These are phyloP conservation scores for Mimosa bimucronata DNA, from an alignment of 306 rosid species.

Conservation along the genomic window DNA sequence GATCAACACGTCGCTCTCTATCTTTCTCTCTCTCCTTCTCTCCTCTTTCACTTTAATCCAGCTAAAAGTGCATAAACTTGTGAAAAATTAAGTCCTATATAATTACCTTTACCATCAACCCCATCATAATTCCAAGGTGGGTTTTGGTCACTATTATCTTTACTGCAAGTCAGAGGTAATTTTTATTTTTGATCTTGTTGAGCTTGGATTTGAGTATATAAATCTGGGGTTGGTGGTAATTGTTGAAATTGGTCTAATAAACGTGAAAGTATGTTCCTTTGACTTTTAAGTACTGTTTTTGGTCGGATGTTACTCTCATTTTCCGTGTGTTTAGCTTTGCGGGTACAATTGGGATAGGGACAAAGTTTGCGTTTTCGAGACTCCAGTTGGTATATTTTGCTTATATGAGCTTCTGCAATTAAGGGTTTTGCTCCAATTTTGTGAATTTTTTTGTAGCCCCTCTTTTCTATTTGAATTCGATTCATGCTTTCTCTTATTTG, in stretches of 20 bases:
- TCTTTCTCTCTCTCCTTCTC: not conserved
- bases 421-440: constrained; percentile 24
- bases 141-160: constrained; percentile 39
- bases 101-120: constrained; percentile 35
- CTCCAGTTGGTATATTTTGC: constrained; percentile 16
- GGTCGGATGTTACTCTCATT: constrained; percentile 20
- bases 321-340: constrained; percentile 33
- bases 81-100: not conserved
- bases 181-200: constrained; percentile 8
- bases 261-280: constrained; percentile 32
- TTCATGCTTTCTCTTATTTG: constrained; percentile 1
- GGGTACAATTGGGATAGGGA: not conserved
- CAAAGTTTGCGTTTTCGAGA: constrained; percentile 2
- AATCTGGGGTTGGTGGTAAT: constrained; percentile 6
- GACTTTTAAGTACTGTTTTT: constrained; percentile 31
- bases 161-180: constrained; percentile 11
- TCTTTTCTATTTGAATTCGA: not conserved
- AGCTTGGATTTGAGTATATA: constrained; percentile 27
- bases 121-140: constrained; percentile 44
- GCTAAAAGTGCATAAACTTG: constrained; percentile 2
- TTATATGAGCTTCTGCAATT: constrained; percentile 12
- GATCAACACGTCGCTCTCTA: constrained; percentile 33
- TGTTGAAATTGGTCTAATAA: constrained; percentile 35
- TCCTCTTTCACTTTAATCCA: constrained; percentile 28
- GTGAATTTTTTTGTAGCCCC: constrained; percentile 15